Evolutionary conservation across 2,329 filamentous ascomycete species (phyloP).

Genomic region (Aureobasidium namibiae): DNA sequence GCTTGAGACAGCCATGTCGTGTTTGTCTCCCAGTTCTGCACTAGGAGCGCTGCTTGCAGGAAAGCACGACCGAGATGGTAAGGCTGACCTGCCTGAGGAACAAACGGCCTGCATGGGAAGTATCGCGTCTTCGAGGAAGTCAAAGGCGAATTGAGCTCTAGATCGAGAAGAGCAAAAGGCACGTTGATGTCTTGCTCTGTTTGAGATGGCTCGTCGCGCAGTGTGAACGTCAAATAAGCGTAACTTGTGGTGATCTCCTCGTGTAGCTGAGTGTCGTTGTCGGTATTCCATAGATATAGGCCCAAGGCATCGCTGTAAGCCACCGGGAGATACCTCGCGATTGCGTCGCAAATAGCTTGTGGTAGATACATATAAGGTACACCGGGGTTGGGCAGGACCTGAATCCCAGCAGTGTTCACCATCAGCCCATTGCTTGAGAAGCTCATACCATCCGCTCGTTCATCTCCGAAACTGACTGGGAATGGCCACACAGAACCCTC

Average conservation of each 20-base stretch:
- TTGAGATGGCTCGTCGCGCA: not conserved
- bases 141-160: not conserved
- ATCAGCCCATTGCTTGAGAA: not conserved
- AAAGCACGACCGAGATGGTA: constrained; percentile 8
- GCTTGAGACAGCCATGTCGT: not conserved
- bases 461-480: too few relatives aligned
- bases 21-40: constrained; percentile 5
- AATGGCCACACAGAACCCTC: not conserved
- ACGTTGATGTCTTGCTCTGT: not conserved
- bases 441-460: not conserved
- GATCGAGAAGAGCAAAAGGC: not conserved
- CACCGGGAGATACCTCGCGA: not conserved
- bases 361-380: constrained; percentile 3
- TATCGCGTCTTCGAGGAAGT: not conserved
- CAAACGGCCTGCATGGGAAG: not conserved
- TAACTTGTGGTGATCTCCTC: not conserved
- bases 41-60: constrained; percentile 1
- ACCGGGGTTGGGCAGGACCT: not conserved
- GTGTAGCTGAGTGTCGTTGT: not conserved
- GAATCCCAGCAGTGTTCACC: not conserved
- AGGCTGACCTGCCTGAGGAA: not conserved
- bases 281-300: not conserved
- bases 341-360: not conserved
- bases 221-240: not conserved
- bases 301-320: not conserved